Conservation (phyloP, 2,329 filamentous ascomycete genomes). For the Hypoxylon sp. region DNA sequence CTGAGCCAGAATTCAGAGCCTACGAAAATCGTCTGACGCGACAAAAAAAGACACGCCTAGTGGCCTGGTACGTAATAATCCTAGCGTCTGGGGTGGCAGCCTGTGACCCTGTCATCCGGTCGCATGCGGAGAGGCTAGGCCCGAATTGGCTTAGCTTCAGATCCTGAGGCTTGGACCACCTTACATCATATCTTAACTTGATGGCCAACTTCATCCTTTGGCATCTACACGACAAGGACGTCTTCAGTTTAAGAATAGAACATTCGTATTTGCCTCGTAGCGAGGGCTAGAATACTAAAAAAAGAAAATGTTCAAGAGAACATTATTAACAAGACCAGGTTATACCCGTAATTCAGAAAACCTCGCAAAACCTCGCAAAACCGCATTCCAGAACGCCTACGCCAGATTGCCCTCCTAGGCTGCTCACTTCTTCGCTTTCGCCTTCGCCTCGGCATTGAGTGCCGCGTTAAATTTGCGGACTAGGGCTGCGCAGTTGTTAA, state of each 20-base stretch:
- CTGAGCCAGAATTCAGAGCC: constrained; percentile 23
- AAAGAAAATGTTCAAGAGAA: neutral
- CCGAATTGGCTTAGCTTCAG: constrained; percentile 5
- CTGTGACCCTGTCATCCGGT: constrained; percentile 29
- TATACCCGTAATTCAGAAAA: neutral
- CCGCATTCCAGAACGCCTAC: neutral
- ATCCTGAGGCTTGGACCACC: neutral
- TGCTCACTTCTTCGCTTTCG: constrained; percentile 7
- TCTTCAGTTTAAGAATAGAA: neutral
- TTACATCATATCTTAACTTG: constrained; percentile 9
- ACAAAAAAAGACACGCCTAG: constrained; percentile 21
- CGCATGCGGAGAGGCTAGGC: constrained; percentile 13
- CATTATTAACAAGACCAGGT: neutral
- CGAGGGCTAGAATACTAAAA: neutral
- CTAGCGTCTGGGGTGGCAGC: constrained; percentile 16
- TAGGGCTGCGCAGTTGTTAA: constrained; percentile 52
- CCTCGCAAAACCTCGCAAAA: neutral
- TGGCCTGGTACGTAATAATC: constrained; percentile 20
- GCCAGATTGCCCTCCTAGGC: neutral
- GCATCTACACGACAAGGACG: neutral
- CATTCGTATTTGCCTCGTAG: neutral
- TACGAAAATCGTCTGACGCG: constrained; percentile 28
- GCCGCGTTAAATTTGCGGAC: constrained; percentile 39
- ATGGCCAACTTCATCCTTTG: constrained; percentile 2
- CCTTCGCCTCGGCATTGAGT: neutral